Conservation (phyloP, 495 filamentous ascomycete genomes). For the Trichoderma asperelloides region DNA sequence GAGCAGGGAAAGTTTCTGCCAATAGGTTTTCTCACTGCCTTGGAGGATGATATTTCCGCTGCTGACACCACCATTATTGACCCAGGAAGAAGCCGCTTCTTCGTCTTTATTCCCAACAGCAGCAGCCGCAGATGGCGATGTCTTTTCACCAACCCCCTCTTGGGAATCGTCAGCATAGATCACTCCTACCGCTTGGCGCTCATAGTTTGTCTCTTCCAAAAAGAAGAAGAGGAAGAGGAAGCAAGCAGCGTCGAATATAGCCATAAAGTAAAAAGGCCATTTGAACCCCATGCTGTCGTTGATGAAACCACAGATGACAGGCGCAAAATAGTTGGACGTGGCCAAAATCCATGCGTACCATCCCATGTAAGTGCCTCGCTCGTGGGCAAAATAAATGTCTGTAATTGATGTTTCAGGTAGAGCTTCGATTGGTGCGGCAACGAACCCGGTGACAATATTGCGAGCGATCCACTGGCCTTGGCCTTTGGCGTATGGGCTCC, state of each 20-base stretch:
- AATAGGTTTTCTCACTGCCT: constrained; percentile 33
- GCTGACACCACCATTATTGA: too few species aligned
- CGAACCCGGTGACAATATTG: constrained; percentile 53
- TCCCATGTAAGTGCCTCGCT: constrained; percentile 56
- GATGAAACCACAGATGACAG: constrained; percentile 60
- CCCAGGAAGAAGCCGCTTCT: background rate
- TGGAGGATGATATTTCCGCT: background rate
- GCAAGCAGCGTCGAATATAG: constrained; percentile 47
- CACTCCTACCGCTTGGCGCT: constrained; percentile 27
- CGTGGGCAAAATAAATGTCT: constrained; percentile 60
- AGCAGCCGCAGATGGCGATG: background rate
- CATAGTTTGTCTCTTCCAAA: constrained; percentile 63
- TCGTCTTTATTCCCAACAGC: background rate
- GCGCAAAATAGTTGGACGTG: constrained; percentile 58
- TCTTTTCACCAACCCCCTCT: constrained; percentile 17
- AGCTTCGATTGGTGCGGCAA: constrained; percentile 56
- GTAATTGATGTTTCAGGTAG: constrained; percentile 55
- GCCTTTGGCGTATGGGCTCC: constrained; percentile 37
- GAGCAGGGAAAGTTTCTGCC: constrained; percentile 45
- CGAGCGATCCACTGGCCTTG: constrained; percentile 58
- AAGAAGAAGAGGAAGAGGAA: constrained; percentile 57
- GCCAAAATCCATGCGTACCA: constrained; percentile 54
- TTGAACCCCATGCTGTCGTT: constrained; percentile 51
- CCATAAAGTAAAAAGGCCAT: constrained; percentile 60
- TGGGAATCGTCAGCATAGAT: constrained; percentile 13